phyloP scores from a whole-genome alignment of 2,329 filamentous ascomycete species.

The Hymenoscyphus fraxineus region DNA sequence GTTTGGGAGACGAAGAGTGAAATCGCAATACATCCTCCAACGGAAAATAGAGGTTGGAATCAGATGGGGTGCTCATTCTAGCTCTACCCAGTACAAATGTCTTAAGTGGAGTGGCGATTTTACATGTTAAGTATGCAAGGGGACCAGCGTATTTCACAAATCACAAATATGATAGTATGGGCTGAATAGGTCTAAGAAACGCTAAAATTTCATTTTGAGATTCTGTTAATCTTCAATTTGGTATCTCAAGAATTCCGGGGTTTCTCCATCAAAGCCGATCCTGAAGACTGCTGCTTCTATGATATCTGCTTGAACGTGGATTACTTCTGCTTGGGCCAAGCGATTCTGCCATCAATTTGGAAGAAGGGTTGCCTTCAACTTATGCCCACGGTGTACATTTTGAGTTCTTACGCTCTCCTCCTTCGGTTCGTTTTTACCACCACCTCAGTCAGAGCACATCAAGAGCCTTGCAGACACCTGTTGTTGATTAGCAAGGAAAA shows the following conservation, averaged over 20 bases:
- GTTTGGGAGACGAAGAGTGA: no score
- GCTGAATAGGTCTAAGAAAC: background rate
- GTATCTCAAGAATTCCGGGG: slow-evolving; percentile 6
- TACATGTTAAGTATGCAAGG: no score
- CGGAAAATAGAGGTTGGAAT: no score
- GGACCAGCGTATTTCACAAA: background rate
- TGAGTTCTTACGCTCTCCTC: slow-evolving; percentile 4
- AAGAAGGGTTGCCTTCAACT: background rate
- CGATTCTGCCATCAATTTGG: background rate
- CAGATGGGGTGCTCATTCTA: no score
- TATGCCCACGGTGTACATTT: background rate
- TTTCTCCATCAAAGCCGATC: slow-evolving; percentile 1
- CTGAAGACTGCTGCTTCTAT: background rate
- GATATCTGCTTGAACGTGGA: background rate
- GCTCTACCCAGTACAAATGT: no score
- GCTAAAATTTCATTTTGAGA: slow-evolving; percentile 1
- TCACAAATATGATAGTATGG: background rate
- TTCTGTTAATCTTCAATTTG: slow-evolving; percentile 5
- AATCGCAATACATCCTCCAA: no score
- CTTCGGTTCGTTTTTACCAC: background rate
- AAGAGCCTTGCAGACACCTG: slow-evolving; percentile 2
- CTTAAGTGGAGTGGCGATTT: no score
- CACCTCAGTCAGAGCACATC: background rate
- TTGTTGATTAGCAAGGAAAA: background rate
- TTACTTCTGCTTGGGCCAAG: background rate